Evolutionary conservation across 805 yeast genomes (phyloP), one percentile per base, ranked within the genome.

Genomic region (Hanseniaspora occidentalis): DNA sequence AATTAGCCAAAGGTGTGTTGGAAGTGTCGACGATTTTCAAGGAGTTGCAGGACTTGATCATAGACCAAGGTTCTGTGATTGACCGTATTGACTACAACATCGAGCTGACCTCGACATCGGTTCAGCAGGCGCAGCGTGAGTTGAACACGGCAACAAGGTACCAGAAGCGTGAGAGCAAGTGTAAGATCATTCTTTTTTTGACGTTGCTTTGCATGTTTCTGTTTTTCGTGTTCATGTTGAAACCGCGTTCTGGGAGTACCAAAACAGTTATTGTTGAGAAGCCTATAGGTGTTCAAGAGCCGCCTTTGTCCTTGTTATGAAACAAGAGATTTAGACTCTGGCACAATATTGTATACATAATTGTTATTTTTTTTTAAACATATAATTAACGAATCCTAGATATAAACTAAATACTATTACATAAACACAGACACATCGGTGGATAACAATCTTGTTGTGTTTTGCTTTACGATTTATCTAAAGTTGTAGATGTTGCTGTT

Each of bases 41-140:
- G 56, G 97, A 92, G 53, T 73, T 92, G 73, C 96, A 94, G 53
- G 75, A 77, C 29, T 68, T 92, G 70, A 84, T 92, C 34, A 81
- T 92, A 42, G 97, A 92, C 53, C 98, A 92, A 61, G 98, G 98
- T 1, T 84, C 96, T 0, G 71, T 92, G 35, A 67, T 92, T 44
- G 98, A 92, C 60, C 67, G 96, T 49, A 89, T 92, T 42, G 98
- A 89, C 60, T 92, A 89, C 58, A 92, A 92, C 55, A 63, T 92
- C 44, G 81, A 80, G 45, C 77, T 77, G 44, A 80, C 95, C n/a
- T 79, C 75, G 2, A 74, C 74, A 26, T 81, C 85, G 47, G 71
- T 89, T 44, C 75, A 78, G 51, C 70, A 69, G 29, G 92, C 96
- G 0, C 84, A 83, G 45, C 73, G 75, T 45, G 92, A 92, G 60